Percentiles rank a stretch among this genome's conserved stretches.
phyloP scores from a whole-genome alignment of 2,329 filamentous ascomycete species.

The Iodosphaeria phyllophila region DNA sequence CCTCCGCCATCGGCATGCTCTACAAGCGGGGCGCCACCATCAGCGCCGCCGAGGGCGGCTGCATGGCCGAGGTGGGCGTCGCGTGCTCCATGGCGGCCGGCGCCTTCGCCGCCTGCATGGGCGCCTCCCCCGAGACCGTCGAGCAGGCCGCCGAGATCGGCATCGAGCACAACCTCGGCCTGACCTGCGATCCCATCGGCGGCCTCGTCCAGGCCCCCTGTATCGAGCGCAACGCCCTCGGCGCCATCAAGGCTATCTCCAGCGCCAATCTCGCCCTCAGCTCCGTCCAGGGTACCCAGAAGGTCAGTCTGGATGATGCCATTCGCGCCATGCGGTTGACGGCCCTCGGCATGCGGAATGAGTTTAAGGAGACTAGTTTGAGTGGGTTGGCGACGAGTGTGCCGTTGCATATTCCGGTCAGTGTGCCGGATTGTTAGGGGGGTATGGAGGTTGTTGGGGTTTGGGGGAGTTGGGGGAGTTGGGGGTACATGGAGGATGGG shows the following conservation, averaged over 20 bases:
- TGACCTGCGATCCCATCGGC: slow-evolving; percentile 31
- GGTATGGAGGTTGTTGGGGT: too few species aligned
- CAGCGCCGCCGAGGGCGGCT: slow-evolving; percentile 29
- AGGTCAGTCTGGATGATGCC: slow-evolving; percentile 29
- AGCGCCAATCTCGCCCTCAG: slow-evolving; percentile 29
- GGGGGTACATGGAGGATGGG: too few species aligned
- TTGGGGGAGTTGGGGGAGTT: too few species aligned
- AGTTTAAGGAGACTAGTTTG: slow-evolving; percentile 33
- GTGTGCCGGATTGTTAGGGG: slow-evolving; percentile 29
- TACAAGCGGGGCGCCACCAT: slow-evolving; percentile 33
- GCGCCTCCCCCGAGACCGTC: slow-evolving; percentile 27
- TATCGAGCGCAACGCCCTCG: slow-evolving; percentile 30
- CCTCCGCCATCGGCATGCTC: slow-evolving; percentile 30
- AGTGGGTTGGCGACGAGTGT: slow-evolving; percentile 31
- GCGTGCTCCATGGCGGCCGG: slow-evolving; percentile 32
- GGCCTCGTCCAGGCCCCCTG: slow-evolving; percentile 30
- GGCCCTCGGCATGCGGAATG: slow-evolving; percentile 30
- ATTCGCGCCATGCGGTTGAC: slow-evolving; percentile 31
- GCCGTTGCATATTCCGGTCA: slow-evolving; percentile 28
- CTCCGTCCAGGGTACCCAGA: slow-evolving; percentile 23
- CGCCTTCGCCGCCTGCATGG: slow-evolving; percentile 31
- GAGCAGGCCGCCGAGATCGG: slow-evolving; percentile 32
- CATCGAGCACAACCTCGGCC: slow-evolving; percentile 30
- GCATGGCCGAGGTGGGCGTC: slow-evolving; percentile 34
- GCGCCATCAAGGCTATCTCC: slow-evolving; percentile 30